A percentile compares a stretch with the other conserved stretches of the same genome.
Evolutionary conservation across 306 rosid genomes (phyloP).

Genomic region (Leucaena leucocephala): DNA sequence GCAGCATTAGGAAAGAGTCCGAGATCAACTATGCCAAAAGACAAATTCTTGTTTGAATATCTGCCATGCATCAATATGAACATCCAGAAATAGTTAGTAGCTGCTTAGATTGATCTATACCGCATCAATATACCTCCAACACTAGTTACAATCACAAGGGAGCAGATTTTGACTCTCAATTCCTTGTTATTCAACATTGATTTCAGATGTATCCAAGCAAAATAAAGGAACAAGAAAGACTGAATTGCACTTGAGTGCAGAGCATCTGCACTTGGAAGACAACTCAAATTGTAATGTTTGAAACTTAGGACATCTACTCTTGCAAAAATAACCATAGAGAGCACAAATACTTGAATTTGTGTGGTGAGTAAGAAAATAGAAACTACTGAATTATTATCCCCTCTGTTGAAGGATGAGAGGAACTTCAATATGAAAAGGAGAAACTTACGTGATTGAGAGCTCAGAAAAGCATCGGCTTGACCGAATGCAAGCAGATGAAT

Average conservation of each 20-base stretch:
- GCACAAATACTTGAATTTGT: slow-evolving; percentile 11
- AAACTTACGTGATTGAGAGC: slow-evolving; percentile 80
- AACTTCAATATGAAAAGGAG: slow-evolving; percentile 33
- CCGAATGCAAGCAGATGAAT: slow-evolving; percentile 72
- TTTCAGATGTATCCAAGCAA: slow-evolving; percentile 3
- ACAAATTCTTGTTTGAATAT: slow-evolving; percentile 81
- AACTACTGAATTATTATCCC: slow-evolving; percentile 4
- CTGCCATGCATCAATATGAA: slow-evolving; percentile 51
- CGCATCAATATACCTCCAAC: not conserved
- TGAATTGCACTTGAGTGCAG: slow-evolving; percentile 4
- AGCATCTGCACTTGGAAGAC: slow-evolving; percentile 21
- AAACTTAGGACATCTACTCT: slow-evolving; percentile 27
- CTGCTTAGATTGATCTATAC: not conserved
- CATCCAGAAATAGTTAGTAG: slow-evolving; percentile 23
- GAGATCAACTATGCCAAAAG: slow-evolving; percentile 88
- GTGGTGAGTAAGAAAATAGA: slow-evolving; percentile 9
- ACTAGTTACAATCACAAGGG: not conserved
- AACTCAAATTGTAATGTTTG: not conserved
- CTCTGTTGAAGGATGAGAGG: slow-evolving; percentile 3
- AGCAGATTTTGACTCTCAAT: slow-evolving; percentile 13
- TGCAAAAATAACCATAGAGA: slow-evolving; percentile 13
- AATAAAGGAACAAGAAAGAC: slow-evolving; percentile 23
- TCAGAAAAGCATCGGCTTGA: slow-evolving; percentile 78
- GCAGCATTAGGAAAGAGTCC: slow-evolving; percentile 97
- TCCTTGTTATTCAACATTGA: slow-evolving; percentile 4